A percentile compares a stretch with the other conserved stretches of the same genome.
Evolutionary conservation across 2,329 filamentous ascomycete genomes (phyloP).

Genomic region (Scopulariopsis brevicaulis): DNA sequence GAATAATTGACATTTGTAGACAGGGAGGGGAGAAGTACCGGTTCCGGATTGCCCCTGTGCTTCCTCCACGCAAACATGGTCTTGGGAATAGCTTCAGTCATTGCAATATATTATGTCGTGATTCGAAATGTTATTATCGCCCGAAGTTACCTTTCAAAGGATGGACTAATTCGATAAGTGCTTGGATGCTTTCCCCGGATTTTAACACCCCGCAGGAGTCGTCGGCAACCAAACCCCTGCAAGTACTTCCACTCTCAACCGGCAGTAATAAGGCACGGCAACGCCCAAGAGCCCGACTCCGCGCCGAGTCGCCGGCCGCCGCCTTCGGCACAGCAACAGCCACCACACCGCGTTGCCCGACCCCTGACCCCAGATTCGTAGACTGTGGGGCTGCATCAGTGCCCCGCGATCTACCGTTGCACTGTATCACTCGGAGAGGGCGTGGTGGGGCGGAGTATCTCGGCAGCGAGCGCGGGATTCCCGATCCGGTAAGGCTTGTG

Average conservation of each 20-base stretch:
- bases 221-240: background rate
- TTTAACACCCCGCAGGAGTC: background rate
- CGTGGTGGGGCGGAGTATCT: no score
- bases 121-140: background rate
- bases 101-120: background rate
- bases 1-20: background rate
- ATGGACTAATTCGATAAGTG: background rate
- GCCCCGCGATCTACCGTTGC: no score
- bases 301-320: no score
- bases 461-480: no score
- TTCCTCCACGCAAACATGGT: conserved; percentile 24
- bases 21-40: conserved; percentile 7
- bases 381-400: no score
- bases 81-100: conserved; percentile 8
- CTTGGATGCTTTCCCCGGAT: background rate
- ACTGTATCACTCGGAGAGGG: no score
- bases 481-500: no score
- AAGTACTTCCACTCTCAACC: background rate
- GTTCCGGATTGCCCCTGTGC: conserved; percentile 16
- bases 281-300: no score
- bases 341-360: no score
- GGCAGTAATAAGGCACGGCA: background rate
- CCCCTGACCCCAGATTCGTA: no score
- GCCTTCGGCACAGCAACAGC: no score
- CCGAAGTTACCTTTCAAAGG: background rate